Evolutionary conservation across 345 rosid species (phyloP).

Genomic region (Brassica carinata): DNA sequence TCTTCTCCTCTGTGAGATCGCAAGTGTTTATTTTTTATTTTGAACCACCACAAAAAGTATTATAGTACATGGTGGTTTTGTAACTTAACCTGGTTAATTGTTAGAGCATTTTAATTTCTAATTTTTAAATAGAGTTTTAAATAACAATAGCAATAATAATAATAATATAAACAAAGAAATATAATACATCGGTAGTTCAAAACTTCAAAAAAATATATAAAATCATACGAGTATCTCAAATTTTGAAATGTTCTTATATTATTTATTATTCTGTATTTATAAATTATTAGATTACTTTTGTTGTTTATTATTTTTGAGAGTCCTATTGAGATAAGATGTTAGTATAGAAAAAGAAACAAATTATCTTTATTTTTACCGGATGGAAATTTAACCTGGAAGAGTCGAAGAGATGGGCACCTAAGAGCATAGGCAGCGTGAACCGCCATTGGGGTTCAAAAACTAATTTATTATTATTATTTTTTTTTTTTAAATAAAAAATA

Average conservation of each 20-base stretch:
- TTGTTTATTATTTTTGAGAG: neutral
- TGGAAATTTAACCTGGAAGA: neutral
- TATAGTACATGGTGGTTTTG: neutral
- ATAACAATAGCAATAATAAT: neutral
- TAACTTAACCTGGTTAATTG: neutral
- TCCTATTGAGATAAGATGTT: slow-evolving; percentile 2
- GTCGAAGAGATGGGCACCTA: neutral
- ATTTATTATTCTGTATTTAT: neutral
- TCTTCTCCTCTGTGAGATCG: neutral
- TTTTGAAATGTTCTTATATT: neutral
- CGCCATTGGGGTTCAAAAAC: no score
- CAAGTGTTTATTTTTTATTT: slow-evolving; percentile 22
- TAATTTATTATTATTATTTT: no score
- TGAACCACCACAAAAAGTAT: neutral
- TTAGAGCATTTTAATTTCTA: neutral
- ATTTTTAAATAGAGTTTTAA: neutral
- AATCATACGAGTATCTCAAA: neutral
- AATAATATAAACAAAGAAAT: neutral
- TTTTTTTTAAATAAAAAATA: no score
- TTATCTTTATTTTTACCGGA: neutral
- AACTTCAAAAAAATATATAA: neutral
- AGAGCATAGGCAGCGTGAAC: no score
- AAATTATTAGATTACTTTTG: neutral
- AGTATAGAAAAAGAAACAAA: neutral
- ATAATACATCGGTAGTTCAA: neutral